phyloP scores from a whole-genome alignment of 768 basidiomycete species.

The Leccinum rimulosum region DNA sequence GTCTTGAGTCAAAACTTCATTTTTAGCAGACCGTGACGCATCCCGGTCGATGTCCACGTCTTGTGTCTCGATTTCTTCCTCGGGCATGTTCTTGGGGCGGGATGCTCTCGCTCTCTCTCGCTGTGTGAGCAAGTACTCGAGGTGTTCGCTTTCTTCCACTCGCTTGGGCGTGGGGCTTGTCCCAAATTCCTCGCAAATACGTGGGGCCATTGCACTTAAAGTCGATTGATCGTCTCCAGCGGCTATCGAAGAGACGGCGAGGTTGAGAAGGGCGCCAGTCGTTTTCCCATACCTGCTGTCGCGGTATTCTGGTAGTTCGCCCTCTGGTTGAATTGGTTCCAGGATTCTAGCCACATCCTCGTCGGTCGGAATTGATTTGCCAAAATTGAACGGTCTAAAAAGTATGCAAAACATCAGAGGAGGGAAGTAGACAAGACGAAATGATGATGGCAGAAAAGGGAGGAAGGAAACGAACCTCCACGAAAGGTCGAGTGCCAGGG shows the following conservation, averaged over 20 bases:
- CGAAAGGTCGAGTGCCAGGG: slow-evolving; percentile 58
- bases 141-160: slow-evolving; percentile 5
- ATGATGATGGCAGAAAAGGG: not conserved
- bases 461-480: slow-evolving; percentile 53
- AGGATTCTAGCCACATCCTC: slow-evolving; percentile 29
- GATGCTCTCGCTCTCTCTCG: slow-evolving; percentile 22
- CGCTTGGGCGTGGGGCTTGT: slow-evolving; percentile 23
- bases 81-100: not conserved
- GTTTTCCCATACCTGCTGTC: slow-evolving; percentile 13
- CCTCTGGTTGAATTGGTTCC: slow-evolving; percentile 11
- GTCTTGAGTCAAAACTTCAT: not conserved
- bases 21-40: not conserved
- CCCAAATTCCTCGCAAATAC: slow-evolving; percentile 25
- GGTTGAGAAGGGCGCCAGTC: slow-evolving; percentile 13
- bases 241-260: slow-evolving; percentile 2
- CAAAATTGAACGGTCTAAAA: slow-evolving; percentile 48
- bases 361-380: slow-evolving; percentile 31
- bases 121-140: slow-evolving; percentile 27
- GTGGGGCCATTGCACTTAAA: slow-evolving; percentile 9
- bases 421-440: not conserved
- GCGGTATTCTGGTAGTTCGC: slow-evolving; percentile 13
- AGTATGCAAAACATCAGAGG: slow-evolving; percentile 5
- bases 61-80: not conserved
- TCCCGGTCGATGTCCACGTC: not conserved
- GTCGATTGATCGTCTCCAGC: slow-evolving; percentile 9